Evolutionary conservation across 164 flowering plant genomes (phyloP).

Genomic region (Vitis rupestris): DNA sequence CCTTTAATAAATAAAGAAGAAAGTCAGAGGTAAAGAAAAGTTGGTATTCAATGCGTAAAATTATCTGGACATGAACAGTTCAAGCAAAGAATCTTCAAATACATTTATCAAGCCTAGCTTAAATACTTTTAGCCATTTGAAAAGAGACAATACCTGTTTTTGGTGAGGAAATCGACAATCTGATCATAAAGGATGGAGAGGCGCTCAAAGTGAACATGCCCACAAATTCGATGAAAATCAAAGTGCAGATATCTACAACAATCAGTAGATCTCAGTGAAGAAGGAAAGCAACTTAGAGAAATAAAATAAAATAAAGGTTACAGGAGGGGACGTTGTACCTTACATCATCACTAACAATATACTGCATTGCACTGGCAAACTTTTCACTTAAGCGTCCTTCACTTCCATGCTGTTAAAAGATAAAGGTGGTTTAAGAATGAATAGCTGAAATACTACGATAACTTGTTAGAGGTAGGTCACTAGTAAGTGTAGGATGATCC

Average conservation of each 20-base stretch:
- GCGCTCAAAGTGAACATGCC: constrained; percentile 87
- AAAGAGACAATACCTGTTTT: constrained; percentile 57
- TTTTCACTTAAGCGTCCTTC: constrained; percentile 84
- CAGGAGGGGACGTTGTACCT: constrained; percentile 43
- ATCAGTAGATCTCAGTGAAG: constrained; percentile 11
- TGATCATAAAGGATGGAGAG: constrained; percentile 87
- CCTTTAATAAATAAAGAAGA: no score
- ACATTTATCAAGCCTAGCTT: background rate
- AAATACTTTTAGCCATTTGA: background rate
- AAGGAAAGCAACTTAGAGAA: background rate
- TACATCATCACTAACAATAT: constrained; percentile 61
- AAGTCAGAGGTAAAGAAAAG: no score
- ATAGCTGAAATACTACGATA: background rate
- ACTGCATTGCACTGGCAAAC: constrained; percentile 73
- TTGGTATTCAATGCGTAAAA: background rate
- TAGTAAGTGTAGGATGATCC: background rate
- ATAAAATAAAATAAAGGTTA: background rate
- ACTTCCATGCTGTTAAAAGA: constrained; percentile 74
- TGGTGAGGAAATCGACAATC: constrained; percentile 64
- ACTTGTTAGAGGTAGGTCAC: no score
- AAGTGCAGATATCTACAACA: constrained; percentile 84
- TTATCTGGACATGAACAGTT: background rate
- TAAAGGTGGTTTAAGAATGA: constrained; percentile 9
- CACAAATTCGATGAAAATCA: constrained; percentile 90
- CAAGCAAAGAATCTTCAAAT: background rate